Evolutionary conservation across 306 rosid species (phyloP), one percentile per base, ranked within the genome.

Genomic region (Medicago truncatula): DNA sequence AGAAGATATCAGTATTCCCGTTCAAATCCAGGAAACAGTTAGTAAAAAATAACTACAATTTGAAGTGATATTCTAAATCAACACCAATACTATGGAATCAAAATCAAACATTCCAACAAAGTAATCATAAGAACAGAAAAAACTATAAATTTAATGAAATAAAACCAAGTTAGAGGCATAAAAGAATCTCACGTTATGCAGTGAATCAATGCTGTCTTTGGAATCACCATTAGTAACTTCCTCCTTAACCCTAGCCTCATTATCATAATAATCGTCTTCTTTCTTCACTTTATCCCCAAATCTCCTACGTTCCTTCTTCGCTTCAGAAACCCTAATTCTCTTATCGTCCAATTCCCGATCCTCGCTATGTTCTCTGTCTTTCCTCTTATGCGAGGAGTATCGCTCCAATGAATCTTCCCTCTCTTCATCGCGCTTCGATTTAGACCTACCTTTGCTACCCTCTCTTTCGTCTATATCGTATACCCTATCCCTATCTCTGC

Each of bases 331-430:
- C 90, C 84, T 88, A 68, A 78, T 63, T 78, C 85, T 92, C 92
- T 87, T 94, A 43, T 87, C 97, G 40, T 83, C 86, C 8, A 57
- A 76, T 18, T 84, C 86, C 34, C 84, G 80, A 13, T 82, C 89
- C 81, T 85, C 89, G 54, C 86, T 85, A 67, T 75, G 83, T 9
- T 85, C 96, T 81, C 97, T 90, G 64, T 86, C 96, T 78, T 94
- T 92, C 84, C 98, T 85, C 88, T 94, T 94, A 25, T 80, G 82
- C 23, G 73, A 59, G 0, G 89, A 71, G 83, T 77, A 86, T 13
- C 84, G 84, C 25, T 89, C 90, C 68, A 15, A 70, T 34, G 82
- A 77, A 21, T 81, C 88, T 63, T 84, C 89, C 63, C 75, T 71
- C 63, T 70, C 88, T 5, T 49, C 76, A 34, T 70, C 87, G 20